Evolutionary conservation across 2,329 filamentous ascomycete genomes (phyloP), one percentile per base, ranked within the genome.

Genomic region (Trematosphaeria pertusa): DNA sequence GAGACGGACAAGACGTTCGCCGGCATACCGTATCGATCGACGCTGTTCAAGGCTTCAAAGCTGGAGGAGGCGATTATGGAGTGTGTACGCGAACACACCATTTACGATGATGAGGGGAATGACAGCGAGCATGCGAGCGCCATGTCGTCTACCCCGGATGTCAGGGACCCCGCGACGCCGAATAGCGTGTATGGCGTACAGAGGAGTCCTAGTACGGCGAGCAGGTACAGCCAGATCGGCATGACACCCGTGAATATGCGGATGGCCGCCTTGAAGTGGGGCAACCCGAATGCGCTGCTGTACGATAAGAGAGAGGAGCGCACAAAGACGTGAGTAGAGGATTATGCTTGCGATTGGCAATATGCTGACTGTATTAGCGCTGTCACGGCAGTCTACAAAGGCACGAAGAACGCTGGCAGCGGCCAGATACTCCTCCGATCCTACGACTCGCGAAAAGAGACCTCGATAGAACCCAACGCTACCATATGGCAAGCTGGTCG

Each of bases 1-100:
- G 89, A 97, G 75, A 97, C 94, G 4, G 94, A 99, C 77, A 99
- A 99, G 78, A 97, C 93, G 4, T 89, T 99, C 60, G 91, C 89
- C 24, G 94, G 94, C 9, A 96, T 99, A 48, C 94, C 94, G 0
- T 97, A 95, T 69, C 87, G 91, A 26, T 91, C 89, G 4, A 99
- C 94, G 0, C 75, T 99, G 20, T 99, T 97, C 83, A 99, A 99
- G 75, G 94, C 94, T 9, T 96, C 91, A 31, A 93, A 91, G 72
- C 79, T 99, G 36, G 93, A 99, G 72, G 91, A 97, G 59, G 93
- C 92, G 2, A 97, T 97, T 62, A 86, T 85, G 67, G 88, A 95
- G 61, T 91, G 89, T 56, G 93, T 97, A 5, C 80, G 87, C 48
- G 89, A 96, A 65, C 78, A 81, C 69, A 97, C 92, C 0, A 76